A percentile compares a stretch with the other conserved stretches of the same genome.
Conservation (phyloP, 352 stramenopile genomes). For the Globisporangium barbulae region DNA sequence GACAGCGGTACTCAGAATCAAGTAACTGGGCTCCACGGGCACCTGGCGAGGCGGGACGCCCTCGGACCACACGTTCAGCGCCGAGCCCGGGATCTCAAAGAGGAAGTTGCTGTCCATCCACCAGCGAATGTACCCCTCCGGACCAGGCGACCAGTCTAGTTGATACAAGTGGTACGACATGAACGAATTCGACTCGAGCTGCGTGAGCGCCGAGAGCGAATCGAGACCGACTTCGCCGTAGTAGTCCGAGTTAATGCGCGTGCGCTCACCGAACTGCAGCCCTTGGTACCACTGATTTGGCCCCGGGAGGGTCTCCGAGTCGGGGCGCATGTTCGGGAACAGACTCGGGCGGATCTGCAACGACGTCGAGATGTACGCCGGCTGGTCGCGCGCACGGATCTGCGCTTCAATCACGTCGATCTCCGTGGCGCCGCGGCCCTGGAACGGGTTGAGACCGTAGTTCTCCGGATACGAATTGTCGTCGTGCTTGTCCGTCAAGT, state of each 20-base stretch:
- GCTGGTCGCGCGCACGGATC: slow-evolving; percentile 82
- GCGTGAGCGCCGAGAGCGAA: slow-evolving; percentile 92
- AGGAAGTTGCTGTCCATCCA: slow-evolving; percentile 93
- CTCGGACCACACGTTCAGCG: slow-evolving; percentile 78
- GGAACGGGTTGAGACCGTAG: slow-evolving; percentile 89
- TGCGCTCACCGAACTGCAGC: slow-evolving; percentile 83
- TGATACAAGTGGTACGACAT: slow-evolving; percentile 92
- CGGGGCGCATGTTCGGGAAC: slow-evolving; percentile 56
- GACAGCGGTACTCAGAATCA: slow-evolving; percentile 98
- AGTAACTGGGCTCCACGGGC: slow-evolving; percentile 94
- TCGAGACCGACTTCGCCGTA: slow-evolving; percentile 94
- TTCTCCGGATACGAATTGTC: slow-evolving; percentile 74
- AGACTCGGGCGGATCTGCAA: slow-evolving; percentile 90
- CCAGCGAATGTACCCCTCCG: slow-evolving; percentile 91
- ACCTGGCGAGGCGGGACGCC: slow-evolving; percentile 80
- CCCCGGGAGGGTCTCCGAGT: slow-evolving; percentile 42
- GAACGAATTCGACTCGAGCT: slow-evolving; percentile 91
- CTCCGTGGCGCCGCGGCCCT: slow-evolving; percentile 94
- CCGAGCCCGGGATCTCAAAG: slow-evolving; percentile 90
- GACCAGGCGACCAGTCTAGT: slow-evolving; percentile 93
- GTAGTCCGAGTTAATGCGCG: slow-evolving; percentile 93
- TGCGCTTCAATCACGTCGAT: slow-evolving; percentile 96
- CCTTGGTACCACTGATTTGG: slow-evolving; percentile 91
- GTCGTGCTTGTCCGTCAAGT: slow-evolving; percentile 93
- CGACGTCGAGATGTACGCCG: slow-evolving; percentile 91